Evolutionary conservation across 495 filamentous ascomycete genomes (phyloP).

Genomic region (Astrocystis sublimbata): DNA sequence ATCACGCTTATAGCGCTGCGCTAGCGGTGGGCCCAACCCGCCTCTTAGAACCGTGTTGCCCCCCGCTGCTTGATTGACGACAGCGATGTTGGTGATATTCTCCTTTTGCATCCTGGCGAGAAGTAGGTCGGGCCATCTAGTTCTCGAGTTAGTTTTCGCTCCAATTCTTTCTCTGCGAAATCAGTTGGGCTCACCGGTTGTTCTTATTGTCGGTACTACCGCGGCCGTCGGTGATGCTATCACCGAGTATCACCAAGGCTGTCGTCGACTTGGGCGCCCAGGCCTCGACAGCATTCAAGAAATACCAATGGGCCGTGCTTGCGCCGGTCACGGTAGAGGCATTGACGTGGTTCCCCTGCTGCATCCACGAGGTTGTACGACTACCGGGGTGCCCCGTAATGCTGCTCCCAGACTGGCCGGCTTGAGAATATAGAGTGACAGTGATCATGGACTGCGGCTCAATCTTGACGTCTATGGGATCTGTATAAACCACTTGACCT

Average conservation of each 20-base stretch:
- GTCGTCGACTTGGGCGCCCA: conserved; percentile 44
- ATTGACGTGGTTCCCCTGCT: conserved; percentile 55
- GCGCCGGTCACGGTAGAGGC: conserved; percentile 47
- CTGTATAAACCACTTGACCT: conserved; percentile 61
- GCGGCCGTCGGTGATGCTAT: conserved; percentile 74
- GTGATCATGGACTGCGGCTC: conserved; percentile 51
- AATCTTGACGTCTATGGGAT: conserved; percentile 60
- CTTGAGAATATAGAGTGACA: conserved; percentile 59
- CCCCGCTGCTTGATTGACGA: conserved; percentile 73
- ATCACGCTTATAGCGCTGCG: conserved; percentile 65
- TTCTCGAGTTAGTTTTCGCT: neutral
- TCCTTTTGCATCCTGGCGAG: conserved; percentile 55
- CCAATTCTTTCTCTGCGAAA: neutral
- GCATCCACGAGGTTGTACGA: conserved; percentile 63
- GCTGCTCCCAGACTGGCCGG: conserved; percentile 56
- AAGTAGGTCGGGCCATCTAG: conserved; percentile 67
- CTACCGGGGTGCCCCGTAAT: conserved; percentile 70
- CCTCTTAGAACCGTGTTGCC: conserved; percentile 67
- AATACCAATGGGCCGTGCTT: conserved; percentile 58
- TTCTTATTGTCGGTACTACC: conserved; percentile 65
- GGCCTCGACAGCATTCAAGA: conserved; percentile 62
- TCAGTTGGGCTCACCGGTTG: conserved; percentile 51
- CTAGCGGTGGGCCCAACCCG: conserved; percentile 62
- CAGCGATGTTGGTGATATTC: conserved; percentile 50
- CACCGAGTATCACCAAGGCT: conserved; percentile 64